Evolutionary conservation across 2,329 filamentous ascomycete genomes (phyloP).

Genomic region (Clonostachys rosea): DNA sequence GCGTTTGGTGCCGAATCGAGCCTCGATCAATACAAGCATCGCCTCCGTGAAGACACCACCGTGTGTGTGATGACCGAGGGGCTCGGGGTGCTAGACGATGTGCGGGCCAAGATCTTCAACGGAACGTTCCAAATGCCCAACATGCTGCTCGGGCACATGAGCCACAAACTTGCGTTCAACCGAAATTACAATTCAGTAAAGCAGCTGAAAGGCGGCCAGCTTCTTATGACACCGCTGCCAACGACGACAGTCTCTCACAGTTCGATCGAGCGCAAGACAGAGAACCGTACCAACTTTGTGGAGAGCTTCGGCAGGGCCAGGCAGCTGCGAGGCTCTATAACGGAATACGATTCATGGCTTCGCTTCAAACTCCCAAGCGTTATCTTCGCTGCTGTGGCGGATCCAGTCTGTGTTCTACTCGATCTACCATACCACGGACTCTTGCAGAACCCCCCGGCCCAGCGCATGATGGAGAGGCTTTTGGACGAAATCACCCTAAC

Average conservation of each 20-base stretch:
- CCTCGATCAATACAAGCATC: conserved; percentile 55
- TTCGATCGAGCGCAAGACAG: conserved; percentile 7
- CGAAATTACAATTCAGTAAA: conserved; percentile 30
- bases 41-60: conserved; percentile 64
- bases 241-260: conserved; percentile 4
- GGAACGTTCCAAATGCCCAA: conserved; percentile 61
- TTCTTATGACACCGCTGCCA: conserved; percentile 17
- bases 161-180: conserved; percentile 38
- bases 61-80: conserved; percentile 78
- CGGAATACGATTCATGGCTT: conserved; percentile 44
- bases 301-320: conserved; percentile 6
- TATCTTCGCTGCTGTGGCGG: conserved; percentile 70
- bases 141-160: conserved; percentile 67
- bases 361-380: conserved; percentile 75
- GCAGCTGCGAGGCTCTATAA: conserved; percentile 1
- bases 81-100: conserved; percentile 75
- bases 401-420: conserved; percentile 75
- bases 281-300: conserved; percentile 12
- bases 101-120: conserved; percentile 68
- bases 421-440: conserved; percentile 72
- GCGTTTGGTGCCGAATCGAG: conserved; percentile 51
- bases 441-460: conserved; percentile 60
- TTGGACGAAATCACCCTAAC: conserved; percentile 71
- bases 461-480: conserved; percentile 64
- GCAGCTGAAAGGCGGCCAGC: conserved; percentile 24